phyloP scores from a whole-genome alignment of 106 monocot genomes.

The Chionographis japonica region DNA sequence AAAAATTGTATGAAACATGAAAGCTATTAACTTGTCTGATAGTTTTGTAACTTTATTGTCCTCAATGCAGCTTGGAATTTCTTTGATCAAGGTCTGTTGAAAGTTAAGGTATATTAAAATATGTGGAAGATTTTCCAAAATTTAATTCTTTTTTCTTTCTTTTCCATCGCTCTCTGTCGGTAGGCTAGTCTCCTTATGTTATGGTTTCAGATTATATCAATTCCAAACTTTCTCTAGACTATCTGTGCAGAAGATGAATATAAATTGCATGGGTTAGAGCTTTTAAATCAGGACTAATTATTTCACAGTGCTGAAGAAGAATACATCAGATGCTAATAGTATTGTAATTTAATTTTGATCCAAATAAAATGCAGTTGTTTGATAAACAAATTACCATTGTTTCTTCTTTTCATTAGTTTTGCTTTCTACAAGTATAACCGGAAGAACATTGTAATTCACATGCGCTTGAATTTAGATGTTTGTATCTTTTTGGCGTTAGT shows the following conservation, averaged over 20 bases:
- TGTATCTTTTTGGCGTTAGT: not conserved
- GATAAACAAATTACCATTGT: not conserved
- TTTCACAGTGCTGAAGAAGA: too few species aligned
- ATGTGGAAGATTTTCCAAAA: not conserved
- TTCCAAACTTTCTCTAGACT: too few species aligned
- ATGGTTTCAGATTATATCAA: too few species aligned
- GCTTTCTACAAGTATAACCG: not conserved
- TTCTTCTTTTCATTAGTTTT: not conserved
- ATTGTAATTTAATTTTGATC: not conserved
- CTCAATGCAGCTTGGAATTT: slow-evolving; percentile 62
- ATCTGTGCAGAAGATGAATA: too few species aligned
- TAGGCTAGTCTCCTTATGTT: not conserved
- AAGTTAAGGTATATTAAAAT: slow-evolving; percentile 33
- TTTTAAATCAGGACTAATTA: too few species aligned
- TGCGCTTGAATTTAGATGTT: too few species aligned
- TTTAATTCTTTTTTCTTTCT: not conserved
- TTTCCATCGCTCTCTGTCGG: not conserved
- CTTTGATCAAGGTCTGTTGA: slow-evolving; percentile 37
- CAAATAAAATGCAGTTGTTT: not conserved
- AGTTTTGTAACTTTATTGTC: not conserved
- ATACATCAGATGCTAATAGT: too few species aligned
- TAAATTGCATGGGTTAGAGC: too few species aligned
- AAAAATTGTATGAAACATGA: too few species aligned
- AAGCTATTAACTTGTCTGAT: too few species aligned
- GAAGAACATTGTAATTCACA: not conserved